Percentiles rank a stretch among this genome's conserved stretches.
phyloP scores from a whole-genome alignment of 2,329 filamentous ascomycete genomes.

The Aspergillus tubingensis region DNA sequence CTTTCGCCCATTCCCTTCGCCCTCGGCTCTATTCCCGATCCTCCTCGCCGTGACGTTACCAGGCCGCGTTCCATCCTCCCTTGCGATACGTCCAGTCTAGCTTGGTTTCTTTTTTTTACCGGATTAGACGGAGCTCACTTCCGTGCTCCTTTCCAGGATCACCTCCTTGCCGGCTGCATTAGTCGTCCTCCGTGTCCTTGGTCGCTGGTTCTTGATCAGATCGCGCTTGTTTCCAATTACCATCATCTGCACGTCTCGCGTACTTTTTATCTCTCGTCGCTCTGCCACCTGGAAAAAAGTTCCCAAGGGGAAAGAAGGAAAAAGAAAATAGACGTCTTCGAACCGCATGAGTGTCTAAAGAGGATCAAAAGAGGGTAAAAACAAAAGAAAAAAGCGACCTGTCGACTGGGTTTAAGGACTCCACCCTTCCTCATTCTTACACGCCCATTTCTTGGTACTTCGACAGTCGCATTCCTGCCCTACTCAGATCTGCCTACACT shows the following conservation, averaged over 20 bases:
- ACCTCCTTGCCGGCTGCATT: slow-evolving; percentile 38
- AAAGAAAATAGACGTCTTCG: slow-evolving; percentile 8
- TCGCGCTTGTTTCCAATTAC: slow-evolving; percentile 18
- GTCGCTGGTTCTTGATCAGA: slow-evolving; percentile 21
- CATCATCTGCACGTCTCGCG: slow-evolving; percentile 18
- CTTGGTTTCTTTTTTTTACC: slow-evolving; percentile 17
- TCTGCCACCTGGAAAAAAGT: slow-evolving; percentile 10
- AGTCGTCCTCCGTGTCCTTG: slow-evolving; percentile 25
- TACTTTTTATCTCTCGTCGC: slow-evolving; percentile 1
- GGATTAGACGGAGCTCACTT: slow-evolving; percentile 25
- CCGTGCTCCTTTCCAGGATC: slow-evolving; percentile 34
- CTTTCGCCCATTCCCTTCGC: slow-evolving; percentile 18
- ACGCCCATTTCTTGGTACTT: slow-evolving; percentile 21
- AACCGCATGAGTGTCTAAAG: slow-evolving; percentile 15
- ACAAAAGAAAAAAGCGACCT: slow-evolving; percentile 19
- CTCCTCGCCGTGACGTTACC: slow-evolving; percentile 23
- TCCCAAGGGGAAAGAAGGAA: slow-evolving; percentile 3
- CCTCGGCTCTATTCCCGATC: slow-evolving; percentile 14
- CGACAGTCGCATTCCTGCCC: slow-evolving; percentile 31
- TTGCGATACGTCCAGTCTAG: slow-evolving; percentile 24
- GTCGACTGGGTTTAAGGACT: slow-evolving; percentile 20
- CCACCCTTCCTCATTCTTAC: slow-evolving; percentile 23
- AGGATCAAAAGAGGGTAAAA: slow-evolving; percentile 8
- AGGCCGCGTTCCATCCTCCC: slow-evolving; percentile 23
- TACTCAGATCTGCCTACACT: slow-evolving; percentile 25